A percentile compares a stretch with the other conserved stretches of the same genome.
Conservation (phyloP, 2,329 filamentous ascomycete genomes). For the Colletotrichum costaricense region DNA sequence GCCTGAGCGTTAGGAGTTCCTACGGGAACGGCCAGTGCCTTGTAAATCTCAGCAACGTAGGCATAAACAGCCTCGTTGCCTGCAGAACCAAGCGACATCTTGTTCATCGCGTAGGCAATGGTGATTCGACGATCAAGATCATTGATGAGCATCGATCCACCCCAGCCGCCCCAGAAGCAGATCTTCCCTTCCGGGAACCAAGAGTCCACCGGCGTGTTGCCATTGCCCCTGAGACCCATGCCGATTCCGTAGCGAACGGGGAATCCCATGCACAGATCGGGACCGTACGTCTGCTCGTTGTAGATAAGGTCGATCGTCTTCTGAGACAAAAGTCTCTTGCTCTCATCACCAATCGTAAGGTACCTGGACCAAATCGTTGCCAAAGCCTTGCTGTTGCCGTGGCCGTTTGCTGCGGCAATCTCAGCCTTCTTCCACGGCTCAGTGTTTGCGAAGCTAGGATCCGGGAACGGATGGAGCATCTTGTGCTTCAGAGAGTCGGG, state of each 20-base stretch:
- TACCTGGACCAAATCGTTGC: conserved; percentile 51
- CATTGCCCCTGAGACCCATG: conserved; percentile 47
- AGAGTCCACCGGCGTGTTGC: conserved; percentile 38
- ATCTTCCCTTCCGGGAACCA: conserved; percentile 47
- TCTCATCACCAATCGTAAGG: conserved; percentile 37
- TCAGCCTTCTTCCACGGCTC: conserved; percentile 51
- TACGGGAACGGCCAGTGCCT: conserved; percentile 16
- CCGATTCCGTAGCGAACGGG: conserved; percentile 55
- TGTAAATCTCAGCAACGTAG: conserved; percentile 25
- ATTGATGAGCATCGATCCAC: conserved; percentile 56
- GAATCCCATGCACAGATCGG: conserved; percentile 50
- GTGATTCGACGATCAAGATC: conserved; percentile 55
- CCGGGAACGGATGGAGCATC: conserved; percentile 40
- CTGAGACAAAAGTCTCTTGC: conserved; percentile 49
- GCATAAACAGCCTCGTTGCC: conserved; percentile 4
- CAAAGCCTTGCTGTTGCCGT: conserved; percentile 56
- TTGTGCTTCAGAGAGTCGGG: conserved; percentile 42
- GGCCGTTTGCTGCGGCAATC: conserved; percentile 56
- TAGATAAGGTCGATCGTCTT: conserved; percentile 57
- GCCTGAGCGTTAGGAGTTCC: too few relatives aligned
- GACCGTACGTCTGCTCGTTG: conserved; percentile 53
- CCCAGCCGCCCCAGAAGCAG: conserved; percentile 57
- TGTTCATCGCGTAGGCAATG: conserved; percentile 58
- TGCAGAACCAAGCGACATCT: conserved; percentile 43
- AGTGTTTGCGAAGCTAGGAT: conserved; percentile 35